phyloP scores from a whole-genome alignment of 2,329 filamentous ascomycete species.

The Penicillium sclerotiorum region DNA sequence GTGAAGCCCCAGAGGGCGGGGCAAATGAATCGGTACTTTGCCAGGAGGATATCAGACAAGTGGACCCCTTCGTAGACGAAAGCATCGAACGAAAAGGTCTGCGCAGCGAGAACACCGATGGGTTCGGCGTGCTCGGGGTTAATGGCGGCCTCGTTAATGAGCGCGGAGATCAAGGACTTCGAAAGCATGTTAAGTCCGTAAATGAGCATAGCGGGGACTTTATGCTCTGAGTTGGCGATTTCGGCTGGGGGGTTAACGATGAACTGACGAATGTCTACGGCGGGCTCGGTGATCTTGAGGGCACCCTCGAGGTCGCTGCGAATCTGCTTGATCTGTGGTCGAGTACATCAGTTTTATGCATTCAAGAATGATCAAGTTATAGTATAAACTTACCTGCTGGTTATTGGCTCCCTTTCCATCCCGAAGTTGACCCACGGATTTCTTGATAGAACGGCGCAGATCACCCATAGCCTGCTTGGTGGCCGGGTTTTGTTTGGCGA shows the following conservation, averaged over 20 bases:
- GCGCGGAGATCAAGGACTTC: slow-evolving; percentile 72
- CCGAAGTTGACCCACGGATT: slow-evolving; percentile 70
- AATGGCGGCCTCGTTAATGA: slow-evolving; percentile 66
- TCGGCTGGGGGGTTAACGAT: slow-evolving; percentile 48
- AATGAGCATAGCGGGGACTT: slow-evolving; percentile 67
- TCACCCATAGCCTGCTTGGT: slow-evolving; percentile 71
- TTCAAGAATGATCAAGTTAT: not conserved
- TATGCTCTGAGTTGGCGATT: slow-evolving; percentile 45
- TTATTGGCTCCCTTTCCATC: slow-evolving; percentile 66
- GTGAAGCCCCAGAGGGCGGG: slow-evolving; percentile 84
- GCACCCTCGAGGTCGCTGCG: slow-evolving; percentile 57
- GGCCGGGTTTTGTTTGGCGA: slow-evolving; percentile 57
- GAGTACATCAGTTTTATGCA: slow-evolving; percentile 6
- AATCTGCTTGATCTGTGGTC: slow-evolving; percentile 46
- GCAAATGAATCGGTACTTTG: slow-evolving; percentile 79
- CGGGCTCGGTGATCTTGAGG: slow-evolving; percentile 55
- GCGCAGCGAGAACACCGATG: slow-evolving; percentile 74
- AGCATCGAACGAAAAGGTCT: slow-evolving; percentile 70
- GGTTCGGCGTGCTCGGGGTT: slow-evolving; percentile 71
- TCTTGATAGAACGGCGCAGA: slow-evolving; percentile 70
- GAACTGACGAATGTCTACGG: slow-evolving; percentile 60
- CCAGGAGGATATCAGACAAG: slow-evolving; percentile 80
- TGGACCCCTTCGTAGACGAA: slow-evolving; percentile 69
- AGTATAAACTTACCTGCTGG: slow-evolving; percentile 48
- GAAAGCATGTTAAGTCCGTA: slow-evolving; percentile 77